Evolutionary conservation across 2,329 filamentous ascomycete species (phyloP), one percentile per base, ranked within the genome.

Genomic region (Penicillium oxalicum): DNA sequence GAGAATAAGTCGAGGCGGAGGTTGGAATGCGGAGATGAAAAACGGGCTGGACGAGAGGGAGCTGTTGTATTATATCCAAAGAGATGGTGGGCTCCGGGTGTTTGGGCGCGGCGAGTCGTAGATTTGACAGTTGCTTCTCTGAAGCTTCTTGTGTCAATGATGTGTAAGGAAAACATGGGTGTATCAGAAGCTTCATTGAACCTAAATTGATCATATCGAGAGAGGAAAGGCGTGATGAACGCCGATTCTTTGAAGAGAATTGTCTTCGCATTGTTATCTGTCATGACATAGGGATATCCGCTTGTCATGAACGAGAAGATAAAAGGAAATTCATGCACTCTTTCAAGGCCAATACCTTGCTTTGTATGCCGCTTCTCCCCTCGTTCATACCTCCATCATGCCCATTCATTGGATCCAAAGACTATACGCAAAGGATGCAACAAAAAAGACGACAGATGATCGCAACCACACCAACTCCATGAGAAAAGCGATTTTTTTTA

Each of bases 81-180:
- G 82, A 8, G 90, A 95, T 72, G 88, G 88, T 1, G 79, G 80
- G 24, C 88, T 90, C 25, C 86, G 77, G 61, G 87, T 95, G 6
- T 96, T 95, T 75, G 88, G 88, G 63, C 80, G 90, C 63, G 90
- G 91, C 5, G 81, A 84, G 63, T 79, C 69, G 57, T 61, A 53
- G 55, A 24, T 4, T n/a, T 29, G 27, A 32, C 18, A 18, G 26
- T 36, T 11, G n/a, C 27, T 12, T 26, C 35, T 32, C 33, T 9
- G 25, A 25, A 4, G 35, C n/a, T 3, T 26, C 43, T 29, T 18
- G 18, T 18, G 18, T 18, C 18, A 18, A 18, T 39, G 32, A n/a
- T 25, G 26, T 24, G 28, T 44, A 18, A 18, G 18, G 18, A 18
- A 18, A 18, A 18, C 18, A 18, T 18, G 18, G 18, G 18, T 18